phyloP scores from a whole-genome alignment of 257 asterid genomes.

The Euphrasia confusa region DNA sequence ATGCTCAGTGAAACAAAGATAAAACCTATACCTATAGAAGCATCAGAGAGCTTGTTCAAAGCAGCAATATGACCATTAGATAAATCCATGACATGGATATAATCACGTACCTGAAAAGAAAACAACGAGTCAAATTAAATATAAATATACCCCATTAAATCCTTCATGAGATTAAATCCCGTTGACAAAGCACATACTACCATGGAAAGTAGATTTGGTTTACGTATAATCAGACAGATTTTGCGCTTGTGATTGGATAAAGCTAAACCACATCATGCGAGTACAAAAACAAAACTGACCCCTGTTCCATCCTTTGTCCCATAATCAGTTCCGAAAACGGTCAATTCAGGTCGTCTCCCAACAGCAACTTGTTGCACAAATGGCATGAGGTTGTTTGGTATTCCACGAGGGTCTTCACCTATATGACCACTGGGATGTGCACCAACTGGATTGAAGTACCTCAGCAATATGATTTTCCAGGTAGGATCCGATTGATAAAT shows the following conservation, averaged over 20 bases:
- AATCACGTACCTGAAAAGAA: conserved; percentile 84
- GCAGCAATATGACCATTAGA: conserved; percentile 97
- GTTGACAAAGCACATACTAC: not conserved
- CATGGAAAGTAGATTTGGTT: not conserved
- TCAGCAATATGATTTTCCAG: conserved; percentile 88
- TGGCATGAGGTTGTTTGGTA: conserved; percentile 97
- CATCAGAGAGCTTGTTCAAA: conserved; percentile 66
- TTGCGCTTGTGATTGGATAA: not conserved
- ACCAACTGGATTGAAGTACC: conserved; percentile 97
- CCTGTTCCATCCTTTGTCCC: conserved; percentile 87
- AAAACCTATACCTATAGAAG: conserved; percentile 65
- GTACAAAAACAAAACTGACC: conserved; percentile 34
- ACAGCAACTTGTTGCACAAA: conserved; percentile 99
- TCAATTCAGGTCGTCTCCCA: conserved; percentile 77
- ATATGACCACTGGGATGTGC: conserved; percentile 92
- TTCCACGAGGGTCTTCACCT: conserved; percentile 95
- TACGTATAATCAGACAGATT: not conserved
- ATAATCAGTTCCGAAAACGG: conserved; percentile 84
- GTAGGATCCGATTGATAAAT: conserved; percentile 56
- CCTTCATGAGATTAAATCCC: not conserved
- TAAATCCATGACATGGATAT: conserved; percentile 88
- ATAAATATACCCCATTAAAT: not conserved
- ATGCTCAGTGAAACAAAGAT: not conserved
- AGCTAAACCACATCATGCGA: not conserved
- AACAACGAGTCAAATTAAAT: not conserved